Base-by-base conservation (phyloP, 2,329 filamentous ascomycete genomes). In the Talaromyces sp. region DNA sequence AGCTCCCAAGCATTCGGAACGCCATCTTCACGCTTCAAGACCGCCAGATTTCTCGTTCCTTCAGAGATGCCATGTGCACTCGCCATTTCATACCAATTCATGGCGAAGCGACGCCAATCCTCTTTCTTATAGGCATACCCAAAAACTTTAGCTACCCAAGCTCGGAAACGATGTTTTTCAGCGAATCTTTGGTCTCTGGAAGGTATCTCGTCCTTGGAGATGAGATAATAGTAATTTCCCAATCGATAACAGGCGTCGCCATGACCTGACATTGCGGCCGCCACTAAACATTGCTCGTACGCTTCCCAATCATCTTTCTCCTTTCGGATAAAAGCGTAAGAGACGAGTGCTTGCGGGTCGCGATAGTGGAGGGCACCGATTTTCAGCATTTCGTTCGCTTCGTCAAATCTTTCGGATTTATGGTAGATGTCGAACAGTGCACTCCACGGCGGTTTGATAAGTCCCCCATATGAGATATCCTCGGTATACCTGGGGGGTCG, bases 151-250 rank as follows among this genome's bases (percentile, higher is more conserved):
- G 62, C 67, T n/a, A 68, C 27, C 10, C 35, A 2, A 10, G 57
- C 35, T 10, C 59, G 22, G 10, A 68, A 24, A n/a, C 33, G 64
- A 31, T 57, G 27, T 22, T 57, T 57, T 48, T 57, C 33, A 8
- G 24, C 50, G 9, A 41, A 37, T n/a, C 50, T 39, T 22, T 72
- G 62, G 14, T 70, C 74, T 2, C 67, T 68, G 2, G 69, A 72
- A 0, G 71, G 69, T 35, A 71, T 70, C 37, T 66, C 62, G 3
- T 73, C 72, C 13, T 68, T 67, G n/a, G 45, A 73, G 7, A 69
- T 77, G 50, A 70, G 73, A 60, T 72, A 76, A 66, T 79, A 80
- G 64, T 75, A 75, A 54, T 77, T 75, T 3, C 71, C 78, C 9
- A 79, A 68, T 37, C 71, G 72, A n/a, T 71, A 65, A 65, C 73